Evolutionary conservation across 441 rosid genomes (phyloP), one percentile per base, ranked within the genome.

Genomic region (Sinapis alba): DNA sequence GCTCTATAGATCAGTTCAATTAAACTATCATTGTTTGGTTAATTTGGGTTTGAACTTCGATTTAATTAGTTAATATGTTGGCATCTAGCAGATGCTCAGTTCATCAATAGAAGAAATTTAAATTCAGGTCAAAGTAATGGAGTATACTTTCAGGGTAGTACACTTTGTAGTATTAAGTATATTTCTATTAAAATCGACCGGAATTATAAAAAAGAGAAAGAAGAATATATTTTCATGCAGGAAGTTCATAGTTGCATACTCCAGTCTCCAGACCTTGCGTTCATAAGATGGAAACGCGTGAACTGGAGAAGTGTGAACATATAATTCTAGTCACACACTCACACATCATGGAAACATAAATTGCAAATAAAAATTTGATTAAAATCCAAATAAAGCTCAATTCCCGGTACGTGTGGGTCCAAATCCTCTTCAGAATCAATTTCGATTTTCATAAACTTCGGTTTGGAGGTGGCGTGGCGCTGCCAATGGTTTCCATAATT

Each of bases 321-420:
- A 59, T 3, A 11, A 10, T 45, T 56, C 15, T 27, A 20, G 36
- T 58, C 47, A 13, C 47, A 41, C 15, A 12, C n/a, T 12, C 15
- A 38, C n/a, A n/a, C n/a, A n/a, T n/a, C n/a, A n/a, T n/a, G n/a
- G 0, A 28, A 69, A 16, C 12, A 38, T 38, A 59, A 61, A 12
- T 11, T 63, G 38, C 41, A 21, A 54, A 13, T 32, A 19, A 15
- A 38, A 0, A 18, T 4, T 7, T 53, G 43, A 56, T 38, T 3
- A 20, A 65, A 41, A 38, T 65, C 36, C 78, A 45, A 20, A 58
- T 8, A 16, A n/a, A 27, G 36, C 60, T 57, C 19, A n/a, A 74
- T 27, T 66, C 43, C 28, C 38, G n/a, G 61, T 66, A 64, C 4
- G 16, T 23, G 56, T 59, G 78, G 73, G 78, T 67, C 78, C 72